A percentile compares a stretch with the other conserved stretches of the same genome.
Conservation (phyloP, 306 rosid species). For the Pterocarpus santalinus region DNA sequence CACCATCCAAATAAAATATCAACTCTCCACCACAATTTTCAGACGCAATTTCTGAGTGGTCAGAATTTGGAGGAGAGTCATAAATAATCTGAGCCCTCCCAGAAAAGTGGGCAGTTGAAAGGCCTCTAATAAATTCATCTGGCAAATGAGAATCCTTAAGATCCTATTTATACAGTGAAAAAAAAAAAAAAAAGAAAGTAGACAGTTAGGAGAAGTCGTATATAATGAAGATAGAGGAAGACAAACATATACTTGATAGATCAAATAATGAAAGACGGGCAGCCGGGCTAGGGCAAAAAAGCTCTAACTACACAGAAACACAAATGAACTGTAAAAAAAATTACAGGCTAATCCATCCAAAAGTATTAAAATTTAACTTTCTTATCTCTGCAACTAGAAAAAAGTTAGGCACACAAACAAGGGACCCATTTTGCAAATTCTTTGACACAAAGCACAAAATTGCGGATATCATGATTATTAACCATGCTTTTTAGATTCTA, state of each 20-base stretch:
- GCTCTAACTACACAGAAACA: neutral
- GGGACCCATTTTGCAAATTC: no score
- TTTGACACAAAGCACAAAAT: no score
- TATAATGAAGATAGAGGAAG: neutral
- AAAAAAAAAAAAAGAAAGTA: neutral
- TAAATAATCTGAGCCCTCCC: constrained; percentile 78
- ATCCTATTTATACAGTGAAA: constrained; percentile 33
- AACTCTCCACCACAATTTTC: constrained; percentile 62
- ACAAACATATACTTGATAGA: neutral
- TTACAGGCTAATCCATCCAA: neutral
- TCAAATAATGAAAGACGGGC: constrained; percentile 35
- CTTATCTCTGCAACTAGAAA: constrained; percentile 35
- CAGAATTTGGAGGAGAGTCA: constrained; percentile 51
- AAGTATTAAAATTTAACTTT: constrained; percentile 25
- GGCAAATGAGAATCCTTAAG: constrained; percentile 61
- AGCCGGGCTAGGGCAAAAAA: neutral
- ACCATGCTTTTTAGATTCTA: no score
- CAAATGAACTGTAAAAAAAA: neutral
- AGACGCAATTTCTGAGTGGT: constrained; percentile 42
- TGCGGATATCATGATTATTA: no score
- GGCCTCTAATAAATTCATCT: constrained; percentile 71
- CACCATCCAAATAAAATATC: constrained; percentile 85
- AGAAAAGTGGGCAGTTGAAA: constrained; percentile 67
- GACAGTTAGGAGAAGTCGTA: constrained; percentile 7
- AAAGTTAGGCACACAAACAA: constrained; percentile 59